A percentile compares a stretch with the other conserved stretches of the same genome.
Evolutionary conservation across 2,329 filamentous ascomycete species (phyloP).

Genomic region (Alternaria dauci): DNA sequence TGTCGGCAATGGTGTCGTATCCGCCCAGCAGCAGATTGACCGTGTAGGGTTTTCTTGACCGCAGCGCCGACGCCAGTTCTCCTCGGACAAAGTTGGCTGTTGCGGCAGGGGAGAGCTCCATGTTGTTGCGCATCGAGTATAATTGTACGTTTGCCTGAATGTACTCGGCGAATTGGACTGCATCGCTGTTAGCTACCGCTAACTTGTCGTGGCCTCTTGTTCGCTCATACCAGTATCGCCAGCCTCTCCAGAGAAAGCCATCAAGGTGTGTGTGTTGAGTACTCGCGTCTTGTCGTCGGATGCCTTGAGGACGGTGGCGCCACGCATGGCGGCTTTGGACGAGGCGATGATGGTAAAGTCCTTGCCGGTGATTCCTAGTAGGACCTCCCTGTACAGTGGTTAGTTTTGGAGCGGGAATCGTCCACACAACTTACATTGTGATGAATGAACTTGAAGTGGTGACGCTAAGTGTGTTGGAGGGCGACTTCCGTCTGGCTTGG

Average conservation of each 20-base stretch:
- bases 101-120: slow-evolving; percentile 86
- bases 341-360: slow-evolving; percentile 98
- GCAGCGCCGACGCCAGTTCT: slow-evolving; percentile 88
- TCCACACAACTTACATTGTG: slow-evolving; percentile 42
- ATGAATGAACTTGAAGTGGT: slow-evolving; percentile 27
- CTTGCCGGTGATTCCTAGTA: slow-evolving; percentile 97
- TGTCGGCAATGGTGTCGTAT: slow-evolving; percentile 88
- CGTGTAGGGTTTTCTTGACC: slow-evolving; percentile 92
- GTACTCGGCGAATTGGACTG: slow-evolving; percentile 99
- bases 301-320: slow-evolving; percentile 93
- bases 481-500: neutral
- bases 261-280: slow-evolving; percentile 91
- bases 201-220: neutral
- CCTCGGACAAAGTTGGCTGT: slow-evolving; percentile 93
- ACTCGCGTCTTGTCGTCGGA: slow-evolving; percentile 94
- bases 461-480: slow-evolving; percentile 12
- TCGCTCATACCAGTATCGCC: slow-evolving; percentile 82
- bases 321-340: slow-evolving; percentile 98
- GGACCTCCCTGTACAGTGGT: slow-evolving; percentile 81
- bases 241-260: slow-evolving; percentile 95
- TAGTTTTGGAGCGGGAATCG: slow-evolving; percentile 17
- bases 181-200: slow-evolving; percentile 13
- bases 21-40: slow-evolving; percentile 96
- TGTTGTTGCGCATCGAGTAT: slow-evolving; percentile 97
- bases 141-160: slow-evolving; percentile 98